Base-by-base conservation (phyloP, 306 rosid species). In the Pyrus bretschneideri region DNA sequence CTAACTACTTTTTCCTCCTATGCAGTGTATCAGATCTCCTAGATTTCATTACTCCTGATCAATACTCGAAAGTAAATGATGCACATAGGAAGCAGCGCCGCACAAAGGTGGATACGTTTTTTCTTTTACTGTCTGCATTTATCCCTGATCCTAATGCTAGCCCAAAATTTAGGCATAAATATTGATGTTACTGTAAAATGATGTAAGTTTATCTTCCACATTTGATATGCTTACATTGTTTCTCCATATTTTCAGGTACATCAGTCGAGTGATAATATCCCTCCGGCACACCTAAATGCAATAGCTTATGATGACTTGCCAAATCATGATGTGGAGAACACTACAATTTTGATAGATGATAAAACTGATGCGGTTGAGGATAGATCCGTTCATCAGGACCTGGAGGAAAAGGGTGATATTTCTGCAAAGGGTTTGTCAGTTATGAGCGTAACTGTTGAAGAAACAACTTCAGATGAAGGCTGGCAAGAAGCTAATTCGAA, bases 401-500 rank as follows among this genome's bases (percentile, higher is more conserved):
- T 25, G 18, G 86, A 84, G 86, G 86, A 88, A 77, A 83, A 74
- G 64, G 80, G 75, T 52, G 85, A 72, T 58, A 70, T 75, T 44
- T 72, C 79, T 33, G 67, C 78, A 38, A 35, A 76, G 71, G 75
- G 72, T 77, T 77, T 66, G 63, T 74, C 60, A 38, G 72, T 69
- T 75, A 75, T 79, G 60, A 83, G 75, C 69, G 89, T 83, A 80
- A 79, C 62, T 45, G 85, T 83, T 71, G 90, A 84, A 65, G 93
- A 87, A 84, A 85, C 87, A 33, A 82, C 83, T 65, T 89, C 92
- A 13, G 96, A 92, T 81, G 97, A 89, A 78, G 97, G 97, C 61
- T 95, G 98, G 98, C 97, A 95, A 87, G 98, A 95, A 86, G 97
- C 98, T 76, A 82, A 54, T 83, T 72, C 97, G 59, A 95, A 90